Evolutionary conservation across 75 land plant genomes (phyloP).

Genomic region (Selaginella moellendorffii): DNA sequence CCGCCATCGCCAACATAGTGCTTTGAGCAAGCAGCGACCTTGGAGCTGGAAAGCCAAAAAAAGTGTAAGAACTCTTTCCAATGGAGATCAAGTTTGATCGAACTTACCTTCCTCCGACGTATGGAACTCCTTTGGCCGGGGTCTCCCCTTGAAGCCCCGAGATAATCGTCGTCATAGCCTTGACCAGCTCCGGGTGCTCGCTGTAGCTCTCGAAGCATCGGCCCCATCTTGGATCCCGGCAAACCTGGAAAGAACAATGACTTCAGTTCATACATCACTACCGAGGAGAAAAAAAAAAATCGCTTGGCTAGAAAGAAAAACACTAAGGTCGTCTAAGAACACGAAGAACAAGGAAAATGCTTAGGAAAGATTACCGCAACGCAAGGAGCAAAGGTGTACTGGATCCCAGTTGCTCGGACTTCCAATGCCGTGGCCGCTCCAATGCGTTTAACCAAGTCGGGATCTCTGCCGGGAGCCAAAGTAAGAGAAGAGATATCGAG

Average conservation of each 20-base stretch:
- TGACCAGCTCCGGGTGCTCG: constrained; percentile 55
- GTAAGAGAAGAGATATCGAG: not conserved
- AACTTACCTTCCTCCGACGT: constrained; percentile 28
- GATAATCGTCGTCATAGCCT: constrained; percentile 39
- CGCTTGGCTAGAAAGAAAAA: too few species aligned
- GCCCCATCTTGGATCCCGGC: constrained; percentile 84
- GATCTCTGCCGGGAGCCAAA: constrained; percentile 28
- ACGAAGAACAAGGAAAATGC: not conserved
- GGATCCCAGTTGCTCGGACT: constrained; percentile 67
- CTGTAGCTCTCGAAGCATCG: constrained; percentile 82
- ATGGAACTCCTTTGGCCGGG: constrained; percentile 38
- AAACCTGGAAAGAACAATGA: too few species aligned
- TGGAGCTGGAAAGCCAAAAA: constrained; percentile 30
- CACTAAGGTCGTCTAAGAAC: too few species aligned
- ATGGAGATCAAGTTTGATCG: not conserved
- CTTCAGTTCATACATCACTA: too few species aligned
- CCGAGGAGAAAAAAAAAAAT: too few species aligned
- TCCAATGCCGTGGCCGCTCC: constrained; percentile 69
- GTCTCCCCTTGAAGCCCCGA: constrained; percentile 57
- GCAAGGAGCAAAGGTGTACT: constrained; percentile 57
- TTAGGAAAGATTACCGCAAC: constrained; percentile 33
- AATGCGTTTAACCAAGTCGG: constrained; percentile 39
- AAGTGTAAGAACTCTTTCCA: constrained; percentile 1
- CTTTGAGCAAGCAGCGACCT: constrained; percentile 83
- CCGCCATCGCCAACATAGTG: constrained; percentile 96